Base-by-base conservation (phyloP, 1,284 basidiomycete genomes). In the Ceratobasidium sp. region DNA sequence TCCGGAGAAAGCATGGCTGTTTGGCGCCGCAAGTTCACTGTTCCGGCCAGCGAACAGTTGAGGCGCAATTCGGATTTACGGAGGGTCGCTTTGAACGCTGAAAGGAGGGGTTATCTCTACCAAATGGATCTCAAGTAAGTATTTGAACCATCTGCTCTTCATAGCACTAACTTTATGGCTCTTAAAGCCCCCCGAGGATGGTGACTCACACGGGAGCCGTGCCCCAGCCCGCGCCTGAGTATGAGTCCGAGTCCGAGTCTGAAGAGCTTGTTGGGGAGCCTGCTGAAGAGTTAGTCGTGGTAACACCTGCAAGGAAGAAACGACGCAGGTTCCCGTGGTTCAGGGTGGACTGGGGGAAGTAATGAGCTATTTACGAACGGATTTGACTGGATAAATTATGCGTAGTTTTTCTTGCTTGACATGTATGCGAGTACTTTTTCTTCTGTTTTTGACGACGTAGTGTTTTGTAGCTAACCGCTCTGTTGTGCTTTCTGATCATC, bases 1-100 rank as follows among this genome's bases (percentile, higher is more conserved):
- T 69, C 75, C 9, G 73, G 73, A n/a, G 72, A 70, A 44, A 75
- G 74, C 38, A 66, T 74, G 26, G 75, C 58, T 38, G 74, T 76
- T 14, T 76, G 75, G 75, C 49, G 75, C 18, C 59, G 71, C 13
- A 72, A 74, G 35, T 66, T 76, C 13, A 28, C 47, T 38, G 62
- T 76, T n/a, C 75, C 75, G n/a, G 35, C 73, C 21, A 70, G 62
- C 16, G 47, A 75, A 41, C 75, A 75, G 38, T 43, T 75, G 47
- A 49, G 67, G 18, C 72, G 62, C 43, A 67, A 62, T 30, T 21
- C 55, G 16, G 72, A 70, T 32, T 28, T 75, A 14, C 30, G 64
- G 32, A 67, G 23, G 32, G 50, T 50, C n/a, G 49, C 50, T 43
- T 18, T 44, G 11, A 52, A 67, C 3, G 64, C 64, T 14, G 50